phyloP scores from a whole-genome alignment of 495 filamentous ascomycete species.

The Neurospora sp. region DNA sequence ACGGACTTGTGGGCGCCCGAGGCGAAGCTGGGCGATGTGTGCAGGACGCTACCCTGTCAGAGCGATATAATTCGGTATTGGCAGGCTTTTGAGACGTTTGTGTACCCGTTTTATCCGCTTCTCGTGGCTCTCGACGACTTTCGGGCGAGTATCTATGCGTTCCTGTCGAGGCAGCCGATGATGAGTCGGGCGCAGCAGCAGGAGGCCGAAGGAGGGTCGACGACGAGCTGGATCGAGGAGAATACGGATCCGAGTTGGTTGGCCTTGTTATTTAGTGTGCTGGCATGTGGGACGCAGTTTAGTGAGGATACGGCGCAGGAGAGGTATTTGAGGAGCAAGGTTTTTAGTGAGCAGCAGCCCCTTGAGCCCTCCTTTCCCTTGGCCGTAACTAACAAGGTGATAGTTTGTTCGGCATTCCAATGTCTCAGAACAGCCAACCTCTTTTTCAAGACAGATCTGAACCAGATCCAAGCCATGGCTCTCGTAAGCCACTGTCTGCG shows the following conservation, averaged over 20 bases:
- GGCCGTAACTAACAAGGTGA: not conserved
- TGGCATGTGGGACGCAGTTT: constrained; percentile 2
- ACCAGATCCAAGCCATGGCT: constrained; percentile 3
- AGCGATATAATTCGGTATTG: not conserved
- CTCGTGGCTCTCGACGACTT: not conserved
- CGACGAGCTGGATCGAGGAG: not conserved
- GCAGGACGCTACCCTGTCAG: not conserved
- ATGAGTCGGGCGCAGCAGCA: not conserved
- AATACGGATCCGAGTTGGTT: not conserved
- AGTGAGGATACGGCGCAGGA: not conserved
- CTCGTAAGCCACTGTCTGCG: not conserved
- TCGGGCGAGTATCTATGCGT: not conserved
- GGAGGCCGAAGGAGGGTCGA: not conserved
- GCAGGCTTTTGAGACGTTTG: constrained; percentile 1
- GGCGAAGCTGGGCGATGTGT: not conserved
- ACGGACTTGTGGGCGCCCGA: not conserved
- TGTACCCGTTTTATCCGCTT: not conserved
- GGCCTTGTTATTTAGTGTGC: not conserved
- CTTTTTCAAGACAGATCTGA: constrained; percentile 1
- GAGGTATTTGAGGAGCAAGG: not conserved
- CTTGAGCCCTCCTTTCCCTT: not conserved
- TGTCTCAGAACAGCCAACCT: not conserved
- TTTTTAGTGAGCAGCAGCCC: not conserved
- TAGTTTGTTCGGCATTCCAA: not conserved
- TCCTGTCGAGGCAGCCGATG: not conserved